These are phyloP conservation scores for Ostreobium quekettii DNA, from an alignment of 139 green algal genomes.

Conservation along the genomic window DNA sequence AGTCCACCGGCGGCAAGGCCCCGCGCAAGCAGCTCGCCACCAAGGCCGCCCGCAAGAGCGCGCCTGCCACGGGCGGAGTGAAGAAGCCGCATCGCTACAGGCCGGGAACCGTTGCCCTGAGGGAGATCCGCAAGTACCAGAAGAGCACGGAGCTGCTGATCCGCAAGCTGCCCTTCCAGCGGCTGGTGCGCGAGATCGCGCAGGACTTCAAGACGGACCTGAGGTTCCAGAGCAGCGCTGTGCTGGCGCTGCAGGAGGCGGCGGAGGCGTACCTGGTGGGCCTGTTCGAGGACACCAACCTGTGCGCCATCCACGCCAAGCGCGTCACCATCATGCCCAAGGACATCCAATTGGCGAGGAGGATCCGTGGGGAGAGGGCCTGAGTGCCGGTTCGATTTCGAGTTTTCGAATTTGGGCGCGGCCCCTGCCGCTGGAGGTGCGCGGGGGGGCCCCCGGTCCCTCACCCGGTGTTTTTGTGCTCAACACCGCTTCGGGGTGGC, in stretches of 20 bases:
- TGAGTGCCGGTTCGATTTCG: too few species aligned
- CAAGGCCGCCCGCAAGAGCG: slow-evolving; percentile 86
- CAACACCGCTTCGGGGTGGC: too few species aligned
- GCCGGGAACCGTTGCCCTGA: slow-evolving; percentile 79
- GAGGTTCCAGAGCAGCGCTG: slow-evolving; percentile 86
- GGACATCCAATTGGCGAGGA: slow-evolving; percentile 85
- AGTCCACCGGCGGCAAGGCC: slow-evolving; percentile 80
- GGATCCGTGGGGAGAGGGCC: slow-evolving; percentile 50
- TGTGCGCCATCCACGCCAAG: slow-evolving; percentile 82
- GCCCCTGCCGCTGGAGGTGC: too few species aligned
- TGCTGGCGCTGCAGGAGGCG: slow-evolving; percentile 93
- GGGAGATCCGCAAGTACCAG: slow-evolving; percentile 91
- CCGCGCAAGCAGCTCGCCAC: slow-evolving; percentile 92
- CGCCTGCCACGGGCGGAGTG: slow-evolving; percentile 78
- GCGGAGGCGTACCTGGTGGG: slow-evolving; percentile 97
- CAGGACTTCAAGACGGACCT: slow-evolving; percentile 98
- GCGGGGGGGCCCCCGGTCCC: too few species aligned
- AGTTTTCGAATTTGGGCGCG: too few species aligned
- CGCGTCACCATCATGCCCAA: slow-evolving; percentile 90
- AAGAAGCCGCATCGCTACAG: slow-evolving; percentile 89
- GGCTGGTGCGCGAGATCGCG: slow-evolving; percentile 94
- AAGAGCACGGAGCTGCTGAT: slow-evolving; percentile 89
- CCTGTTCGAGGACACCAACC: slow-evolving; percentile 96
- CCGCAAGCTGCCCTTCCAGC: slow-evolving; percentile 92
- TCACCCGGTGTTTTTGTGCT: too few species aligned